A percentile compares a stretch with the other conserved stretches of the same genome.
These are phyloP conservation scores for Pulveroboletus sp. DNA, from an alignment of 768 basidiomycete species.

Conservation along the genomic window DNA sequence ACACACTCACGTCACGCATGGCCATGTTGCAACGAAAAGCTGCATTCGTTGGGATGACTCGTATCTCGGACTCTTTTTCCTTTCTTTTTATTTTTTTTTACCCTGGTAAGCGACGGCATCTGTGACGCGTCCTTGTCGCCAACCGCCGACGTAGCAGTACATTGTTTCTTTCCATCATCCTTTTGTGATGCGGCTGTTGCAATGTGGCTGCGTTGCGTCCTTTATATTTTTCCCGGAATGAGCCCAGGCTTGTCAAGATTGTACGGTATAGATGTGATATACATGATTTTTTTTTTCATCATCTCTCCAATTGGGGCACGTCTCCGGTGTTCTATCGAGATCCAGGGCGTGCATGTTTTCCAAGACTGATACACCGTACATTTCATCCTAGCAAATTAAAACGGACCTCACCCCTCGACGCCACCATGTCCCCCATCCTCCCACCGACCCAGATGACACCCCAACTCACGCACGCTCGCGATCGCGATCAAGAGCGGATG, in stretches of 20 bases:
- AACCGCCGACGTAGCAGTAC: too few species aligned
- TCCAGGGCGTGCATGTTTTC: too few species aligned
- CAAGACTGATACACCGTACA: too few species aligned
- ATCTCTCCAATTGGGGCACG: too few species aligned
- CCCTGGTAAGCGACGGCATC: not conserved
- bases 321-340: too few species aligned
- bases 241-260: too few species aligned
- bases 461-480: constrained; percentile 69
- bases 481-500: constrained; percentile 71
- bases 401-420: not conserved
- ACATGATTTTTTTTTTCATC: not conserved
- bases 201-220: too few species aligned
- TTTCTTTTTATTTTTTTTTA: not conserved
- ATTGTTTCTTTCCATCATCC: too few species aligned
- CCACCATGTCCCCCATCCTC: constrained; percentile 17
- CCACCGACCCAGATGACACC: constrained; percentile 16
- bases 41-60: too few species aligned
- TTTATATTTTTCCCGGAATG: too few species aligned
- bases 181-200: not conserved
- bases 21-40: not conserved
- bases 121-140: not conserved
- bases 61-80: not conserved
- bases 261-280: too few species aligned
- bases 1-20: not conserved
- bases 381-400: too few species aligned